Evolutionary conservation across 768 basidiomycete species (phyloP).

Genomic region (Phylloporus arenicola): DNA sequence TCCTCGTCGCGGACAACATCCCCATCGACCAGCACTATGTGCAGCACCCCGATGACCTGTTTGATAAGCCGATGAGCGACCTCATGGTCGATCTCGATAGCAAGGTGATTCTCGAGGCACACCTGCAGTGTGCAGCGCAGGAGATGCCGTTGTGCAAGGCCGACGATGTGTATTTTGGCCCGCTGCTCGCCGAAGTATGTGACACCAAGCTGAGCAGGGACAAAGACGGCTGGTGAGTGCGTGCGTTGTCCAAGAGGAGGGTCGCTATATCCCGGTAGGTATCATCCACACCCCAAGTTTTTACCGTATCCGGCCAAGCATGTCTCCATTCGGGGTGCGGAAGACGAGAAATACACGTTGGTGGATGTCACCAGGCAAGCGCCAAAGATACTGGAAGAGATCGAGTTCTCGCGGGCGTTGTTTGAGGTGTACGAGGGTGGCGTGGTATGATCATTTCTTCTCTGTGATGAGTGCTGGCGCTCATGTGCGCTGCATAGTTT

Average conservation of each 20-base stretch:
- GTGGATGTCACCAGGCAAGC: constrained; percentile 51
- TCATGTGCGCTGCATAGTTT: constrained; percentile 44
- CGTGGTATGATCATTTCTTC: constrained; percentile 45
- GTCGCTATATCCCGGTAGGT: constrained; percentile 44
- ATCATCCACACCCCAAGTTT: constrained; percentile 74
- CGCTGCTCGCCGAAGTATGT: constrained; percentile 53
- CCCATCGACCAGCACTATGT: constrained; percentile 76
- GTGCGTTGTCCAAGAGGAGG: not conserved
- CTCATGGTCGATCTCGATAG: constrained; percentile 70
- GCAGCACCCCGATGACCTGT: constrained; percentile 63
- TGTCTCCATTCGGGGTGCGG: constrained; percentile 68
- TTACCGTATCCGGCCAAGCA: constrained; percentile 70
- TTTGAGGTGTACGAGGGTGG: constrained; percentile 91
- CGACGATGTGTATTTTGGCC: constrained; percentile 72
- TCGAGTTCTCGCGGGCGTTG: constrained; percentile 75
- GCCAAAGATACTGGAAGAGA: constrained; percentile 62
- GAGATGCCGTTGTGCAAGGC: constrained; percentile 74
- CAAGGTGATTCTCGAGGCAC: constrained; percentile 71
- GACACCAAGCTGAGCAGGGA: constrained; percentile 56
- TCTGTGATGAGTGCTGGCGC: not conserved
- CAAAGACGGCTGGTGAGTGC: constrained; percentile 72
- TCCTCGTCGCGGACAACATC: constrained; percentile 55
- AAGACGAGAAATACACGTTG: constrained; percentile 75
- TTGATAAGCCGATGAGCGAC: constrained; percentile 55
- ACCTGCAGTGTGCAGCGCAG: constrained; percentile 81